These are phyloP conservation scores for Drosera spatulata DNA, from an alignment of 179 eudicot species.

Conservation along the genomic window DNA sequence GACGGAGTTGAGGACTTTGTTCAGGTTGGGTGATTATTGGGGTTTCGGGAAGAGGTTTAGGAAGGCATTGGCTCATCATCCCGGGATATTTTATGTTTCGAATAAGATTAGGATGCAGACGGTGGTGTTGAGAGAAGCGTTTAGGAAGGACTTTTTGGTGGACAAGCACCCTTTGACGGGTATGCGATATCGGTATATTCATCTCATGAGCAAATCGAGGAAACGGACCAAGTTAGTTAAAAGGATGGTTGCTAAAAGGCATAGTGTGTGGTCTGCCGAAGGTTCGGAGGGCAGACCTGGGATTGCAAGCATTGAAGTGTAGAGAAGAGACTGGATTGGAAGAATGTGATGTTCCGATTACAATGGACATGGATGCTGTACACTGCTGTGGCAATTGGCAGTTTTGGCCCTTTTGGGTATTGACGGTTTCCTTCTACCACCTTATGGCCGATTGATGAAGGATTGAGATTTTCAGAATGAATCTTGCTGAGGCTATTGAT, in stretches of 20 bases:
- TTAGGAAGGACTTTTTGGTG: slow-evolving; percentile 44
- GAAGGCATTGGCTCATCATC: slow-evolving; percentile 61
- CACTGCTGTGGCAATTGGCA: too few species aligned
- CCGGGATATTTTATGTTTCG: slow-evolving; percentile 67
- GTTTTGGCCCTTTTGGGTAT: too few species aligned
- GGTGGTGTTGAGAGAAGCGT: slow-evolving; percentile 67
- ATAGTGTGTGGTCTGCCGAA: background rate
- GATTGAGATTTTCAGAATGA: too few species aligned
- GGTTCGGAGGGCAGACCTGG: background rate
- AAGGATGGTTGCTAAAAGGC: background rate
- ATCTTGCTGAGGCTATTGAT: too few species aligned
- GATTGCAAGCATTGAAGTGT: background rate
- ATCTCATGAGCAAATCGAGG: slow-evolving; percentile 56
- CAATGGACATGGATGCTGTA: too few species aligned
- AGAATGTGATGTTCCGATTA: too few species aligned
- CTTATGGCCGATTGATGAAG: too few species aligned
- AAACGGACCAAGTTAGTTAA: slow-evolving; percentile 19
- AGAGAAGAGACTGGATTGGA: background rate
- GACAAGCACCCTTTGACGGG: slow-evolving; percentile 61
- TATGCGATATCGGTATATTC: slow-evolving; percentile 51
- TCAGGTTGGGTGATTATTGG: slow-evolving; percentile 48
- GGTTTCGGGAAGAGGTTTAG: slow-evolving; percentile 65
- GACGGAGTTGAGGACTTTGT: slow-evolving; percentile 45
- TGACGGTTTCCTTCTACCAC: too few species aligned
- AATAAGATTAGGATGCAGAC: slow-evolving; percentile 76